phyloP scores from a whole-genome alignment of 345 rosid species.

The Arabidopsis suecica region DNA sequence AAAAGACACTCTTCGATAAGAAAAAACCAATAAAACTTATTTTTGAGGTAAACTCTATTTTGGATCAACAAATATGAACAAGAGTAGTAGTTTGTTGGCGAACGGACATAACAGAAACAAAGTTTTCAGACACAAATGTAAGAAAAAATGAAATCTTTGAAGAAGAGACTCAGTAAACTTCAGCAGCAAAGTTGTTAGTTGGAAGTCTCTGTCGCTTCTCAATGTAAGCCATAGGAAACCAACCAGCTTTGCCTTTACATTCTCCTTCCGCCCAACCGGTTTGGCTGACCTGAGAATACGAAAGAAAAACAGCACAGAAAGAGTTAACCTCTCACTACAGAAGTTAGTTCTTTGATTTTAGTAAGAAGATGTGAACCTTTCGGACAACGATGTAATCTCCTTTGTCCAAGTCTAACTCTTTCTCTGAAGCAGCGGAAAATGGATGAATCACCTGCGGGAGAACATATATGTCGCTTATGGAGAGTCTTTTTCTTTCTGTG shows the following conservation, averaged over 20 bases:
- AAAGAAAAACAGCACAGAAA: background rate
- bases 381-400: constrained; percentile 94
- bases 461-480: constrained; percentile 16
- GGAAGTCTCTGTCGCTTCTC: constrained; percentile 92
- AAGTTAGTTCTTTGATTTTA: background rate
- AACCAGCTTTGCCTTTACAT: constrained; percentile 92
- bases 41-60: background rate
- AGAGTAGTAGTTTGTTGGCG: background rate
- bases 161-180: constrained; percentile 51
- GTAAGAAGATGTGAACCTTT: constrained; percentile 54
- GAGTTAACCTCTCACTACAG: constrained; percentile 6
- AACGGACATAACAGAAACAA: background rate
- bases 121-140: constrained; percentile 9
- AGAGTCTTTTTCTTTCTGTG: background rate
- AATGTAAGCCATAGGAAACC: constrained; percentile 88
- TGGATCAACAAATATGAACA: constrained; percentile 37
- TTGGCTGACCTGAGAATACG: constrained; percentile 63
- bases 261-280: constrained; percentile 98
- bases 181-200: constrained; percentile 50
- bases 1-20: too few species aligned
- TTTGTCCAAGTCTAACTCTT: constrained; percentile 76
- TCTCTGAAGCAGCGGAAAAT: constrained; percentile 81
- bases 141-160: constrained; percentile 16
- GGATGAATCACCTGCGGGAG: constrained; percentile 68
- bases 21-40: background rate